These are phyloP conservation scores for Kwoniella europaea DNA, from an alignment of 768 basidiomycete species.

Conservation along the genomic window DNA sequence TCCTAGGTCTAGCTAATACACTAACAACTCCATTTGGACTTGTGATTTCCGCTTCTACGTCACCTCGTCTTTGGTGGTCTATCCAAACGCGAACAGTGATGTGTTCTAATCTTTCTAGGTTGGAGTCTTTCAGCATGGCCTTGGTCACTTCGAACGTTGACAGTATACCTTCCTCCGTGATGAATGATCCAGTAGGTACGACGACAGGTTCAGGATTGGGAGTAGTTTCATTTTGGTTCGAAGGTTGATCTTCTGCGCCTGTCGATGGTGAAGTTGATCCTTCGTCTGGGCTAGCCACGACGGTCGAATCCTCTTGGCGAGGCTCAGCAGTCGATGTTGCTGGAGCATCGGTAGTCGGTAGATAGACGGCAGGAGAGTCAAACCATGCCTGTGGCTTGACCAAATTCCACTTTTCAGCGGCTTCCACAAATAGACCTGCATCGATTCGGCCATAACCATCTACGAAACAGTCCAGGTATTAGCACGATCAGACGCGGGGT, in stretches of 20 bases:
- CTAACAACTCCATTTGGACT: slow-evolving; percentile 87
- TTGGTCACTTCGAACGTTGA: slow-evolving; percentile 71
- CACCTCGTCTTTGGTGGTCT: slow-evolving; percentile 79
- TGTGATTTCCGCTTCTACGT: slow-evolving; percentile 85
- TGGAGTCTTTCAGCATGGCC: slow-evolving; percentile 70
- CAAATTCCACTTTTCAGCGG: slow-evolving; percentile 77
- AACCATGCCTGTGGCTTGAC: slow-evolving; percentile 96
- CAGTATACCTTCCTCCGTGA: slow-evolving; percentile 69
- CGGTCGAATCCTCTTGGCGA: slow-evolving; percentile 18
- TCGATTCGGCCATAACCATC: slow-evolving; percentile 89
- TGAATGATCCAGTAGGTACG: slow-evolving; percentile 61
- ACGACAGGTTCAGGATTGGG: slow-evolving; percentile 63
- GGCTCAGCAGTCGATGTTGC: slow-evolving; percentile 13
- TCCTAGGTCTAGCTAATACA: slow-evolving; percentile 74
- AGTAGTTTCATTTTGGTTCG: slow-evolving; percentile 8
- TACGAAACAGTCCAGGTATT: slow-evolving; percentile 14
- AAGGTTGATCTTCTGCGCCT: slow-evolving; percentile 8
- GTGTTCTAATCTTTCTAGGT: slow-evolving; percentile 89
- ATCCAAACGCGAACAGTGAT: slow-evolving; percentile 93
- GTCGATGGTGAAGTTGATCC: background rate
- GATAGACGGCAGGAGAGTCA: slow-evolving; percentile 68
- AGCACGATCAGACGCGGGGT: background rate
- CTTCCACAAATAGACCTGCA: slow-evolving; percentile 77
- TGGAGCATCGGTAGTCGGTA: slow-evolving; percentile 36
- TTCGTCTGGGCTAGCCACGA: slow-evolving; percentile 3